These are phyloP conservation scores for Daphne laureola DNA, from an alignment of 441 rosid genomes.

Conservation along the genomic window DNA sequence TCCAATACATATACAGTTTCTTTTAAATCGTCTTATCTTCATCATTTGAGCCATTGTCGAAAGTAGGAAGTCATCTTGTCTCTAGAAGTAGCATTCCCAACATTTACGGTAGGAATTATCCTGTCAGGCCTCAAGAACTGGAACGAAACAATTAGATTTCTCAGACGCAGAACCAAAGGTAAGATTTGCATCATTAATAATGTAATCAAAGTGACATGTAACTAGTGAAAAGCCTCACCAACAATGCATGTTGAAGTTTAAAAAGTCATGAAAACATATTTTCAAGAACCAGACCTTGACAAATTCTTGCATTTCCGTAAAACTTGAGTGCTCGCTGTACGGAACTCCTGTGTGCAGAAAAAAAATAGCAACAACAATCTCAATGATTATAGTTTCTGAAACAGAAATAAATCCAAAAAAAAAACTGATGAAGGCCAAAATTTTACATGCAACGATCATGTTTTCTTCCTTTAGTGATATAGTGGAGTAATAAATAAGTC, in stretches of 20 bases:
- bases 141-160: constrained; percentile 6
- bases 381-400: no score
- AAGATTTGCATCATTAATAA: neutral
- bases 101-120: constrained; percentile 76
- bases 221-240: no score
- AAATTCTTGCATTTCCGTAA: constrained; percentile 65
- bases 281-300: constrained; percentile 41
- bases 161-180: constrained; percentile 1
- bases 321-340: constrained; percentile 87
- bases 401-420: no score
- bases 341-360: constrained; percentile 52
- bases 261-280: neutral
- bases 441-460: no score
- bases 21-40: constrained; percentile 1
- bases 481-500: no score
- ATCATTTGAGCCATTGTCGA: constrained; percentile 52
- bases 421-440: no score
- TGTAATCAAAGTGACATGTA: no score
- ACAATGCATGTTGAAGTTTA: neutral
- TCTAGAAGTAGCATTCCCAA: constrained; percentile 43
- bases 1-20: neutral
- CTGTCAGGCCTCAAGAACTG: constrained; percentile 68
- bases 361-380: neutral
- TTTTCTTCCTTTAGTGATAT: no score
- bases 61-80: constrained; percentile 73